Evolutionary conservation across 345 rosid species (phyloP), one percentile per base, ranked within the genome.

Genomic region (Sisymbrium irio): DNA sequence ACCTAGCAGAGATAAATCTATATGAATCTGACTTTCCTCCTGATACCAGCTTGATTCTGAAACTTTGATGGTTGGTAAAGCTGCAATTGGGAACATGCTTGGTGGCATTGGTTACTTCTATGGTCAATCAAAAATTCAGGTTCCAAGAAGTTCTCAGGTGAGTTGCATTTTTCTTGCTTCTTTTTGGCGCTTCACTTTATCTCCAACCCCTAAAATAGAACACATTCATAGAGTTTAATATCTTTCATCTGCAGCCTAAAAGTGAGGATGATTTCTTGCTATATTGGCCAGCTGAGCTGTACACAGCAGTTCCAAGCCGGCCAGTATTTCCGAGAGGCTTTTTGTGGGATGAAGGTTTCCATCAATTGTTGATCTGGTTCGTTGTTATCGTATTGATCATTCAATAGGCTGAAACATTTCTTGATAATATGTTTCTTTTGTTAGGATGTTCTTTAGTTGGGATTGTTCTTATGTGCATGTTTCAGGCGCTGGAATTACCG

Each of bases 261-360:
- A 79, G 72, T 71, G 83, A 42, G 57, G 80, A 81, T 72, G 78
- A 80, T 57, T 82, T 74, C 81, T 75, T 92, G 78, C 77, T 80
- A 65, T 95, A 92, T 69, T 95, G 97, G 99, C 98, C 96, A 44
- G 97, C 97, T 57, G 98, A 92, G 81, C 86, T 95, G 61, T 88
- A 87, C 81, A 87, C 98, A 5, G 96, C 99, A 46, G 98, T 95
- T 75, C 99, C 99, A 40, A 88, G 98, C 81, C 82, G 99, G 56
- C 92, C 98, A 2, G 75, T 84, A 65, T 92, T 95, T 69, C 97
- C 98, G 0, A 84, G 99, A 80, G 97, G 98, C 46, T 95, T 95
- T 75, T 73, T 89, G n/a, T 95, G 98, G 98, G 97, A 95, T 80
- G 99, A 95, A 95, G 99, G 98, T 60, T 95, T 92, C 69, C 97